Evolutionary conservation across 306 rosid species (phyloP).

Genomic region (Echinosophora koreensis): DNA sequence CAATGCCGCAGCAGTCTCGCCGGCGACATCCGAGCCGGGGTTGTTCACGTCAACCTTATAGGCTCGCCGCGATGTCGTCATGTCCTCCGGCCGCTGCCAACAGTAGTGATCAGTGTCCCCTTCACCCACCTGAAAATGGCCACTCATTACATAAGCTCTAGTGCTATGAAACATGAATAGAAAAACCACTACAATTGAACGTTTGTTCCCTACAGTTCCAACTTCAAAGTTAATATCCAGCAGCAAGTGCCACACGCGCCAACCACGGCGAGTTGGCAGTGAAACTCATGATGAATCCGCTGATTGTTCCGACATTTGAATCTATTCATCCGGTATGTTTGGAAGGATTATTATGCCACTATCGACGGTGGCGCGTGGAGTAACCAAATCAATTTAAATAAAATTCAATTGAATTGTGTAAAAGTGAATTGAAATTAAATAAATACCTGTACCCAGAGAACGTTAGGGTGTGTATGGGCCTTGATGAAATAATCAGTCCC

Average conservation of each 20-base stretch:
- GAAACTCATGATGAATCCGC: conserved; percentile 26
- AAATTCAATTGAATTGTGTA: neutral
- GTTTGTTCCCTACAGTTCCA: neutral
- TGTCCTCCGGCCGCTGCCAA: conserved; percentile 95
- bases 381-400: neutral
- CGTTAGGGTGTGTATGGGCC: conserved; percentile 79
- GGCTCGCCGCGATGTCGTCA: conserved; percentile 82
- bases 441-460: conserved; percentile 76
- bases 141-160: neutral
- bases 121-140: conserved; percentile 74
- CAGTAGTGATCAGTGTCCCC: conserved; percentile 89
- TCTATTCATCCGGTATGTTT: neutral
- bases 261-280: conserved; percentile 25
- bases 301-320: conserved; percentile 34
- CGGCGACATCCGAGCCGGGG: conserved; percentile 83
- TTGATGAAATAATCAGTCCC: conserved; percentile 91
- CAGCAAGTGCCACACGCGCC: conserved; percentile 50
- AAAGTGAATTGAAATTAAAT: conserved; percentile 8
- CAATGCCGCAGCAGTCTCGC: conserved; percentile 81
- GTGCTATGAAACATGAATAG: too few relatives aligned
- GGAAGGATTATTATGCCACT: conserved; percentile 15
- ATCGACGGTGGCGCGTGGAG: conserved; percentile 43
- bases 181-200: neutral
- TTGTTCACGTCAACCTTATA: conserved; percentile 64
- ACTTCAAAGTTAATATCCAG: conserved; percentile 15